phyloP scores from a whole-genome alignment of 768 basidiomycete genomes.

The Fibroporia radiculosa region DNA sequence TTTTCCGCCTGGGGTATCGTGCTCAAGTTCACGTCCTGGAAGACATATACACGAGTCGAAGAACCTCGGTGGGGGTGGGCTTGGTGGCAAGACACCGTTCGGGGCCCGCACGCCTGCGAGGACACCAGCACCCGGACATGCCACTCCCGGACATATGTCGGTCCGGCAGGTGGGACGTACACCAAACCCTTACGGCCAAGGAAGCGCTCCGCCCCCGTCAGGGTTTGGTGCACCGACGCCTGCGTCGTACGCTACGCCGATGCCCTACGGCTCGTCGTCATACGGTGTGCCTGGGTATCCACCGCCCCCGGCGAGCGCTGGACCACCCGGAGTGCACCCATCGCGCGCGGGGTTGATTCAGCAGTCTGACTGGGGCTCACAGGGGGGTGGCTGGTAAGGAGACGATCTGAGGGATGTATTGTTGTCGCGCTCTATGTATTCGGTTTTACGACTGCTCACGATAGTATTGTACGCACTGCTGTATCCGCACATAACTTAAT shows the following conservation, averaged over 20 bases:
- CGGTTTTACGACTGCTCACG: neutral
- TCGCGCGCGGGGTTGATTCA: slow-evolving; percentile 62
- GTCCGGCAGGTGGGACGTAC: slow-evolving; percentile 65
- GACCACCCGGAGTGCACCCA: slow-evolving; percentile 56
- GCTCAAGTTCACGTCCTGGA: slow-evolving; percentile 2
- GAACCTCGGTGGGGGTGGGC: slow-evolving; percentile 43
- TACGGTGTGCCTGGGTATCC: slow-evolving; percentile 22
- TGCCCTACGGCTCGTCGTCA: slow-evolving; percentile 8
- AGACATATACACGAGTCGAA: slow-evolving; percentile 77
- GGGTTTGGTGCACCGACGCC: slow-evolving; percentile 31
- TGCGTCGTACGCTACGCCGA: neutral
- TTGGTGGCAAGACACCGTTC: slow-evolving; percentile 74
- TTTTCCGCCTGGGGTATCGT: neutral
- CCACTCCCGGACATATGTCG: slow-evolving; percentile 77
- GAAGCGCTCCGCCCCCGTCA: slow-evolving; percentile 23
- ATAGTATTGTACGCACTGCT: slow-evolving; percentile 1
- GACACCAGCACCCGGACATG: slow-evolving; percentile 41
- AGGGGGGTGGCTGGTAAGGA: slow-evolving; percentile 24
- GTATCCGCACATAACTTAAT: neutral
- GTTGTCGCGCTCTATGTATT: slow-evolving; percentile 2
- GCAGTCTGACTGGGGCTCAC: slow-evolving; percentile 30
- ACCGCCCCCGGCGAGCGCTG: slow-evolving; percentile 23
- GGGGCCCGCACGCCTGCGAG: slow-evolving; percentile 76
- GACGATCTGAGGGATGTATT: slow-evolving; percentile 7
- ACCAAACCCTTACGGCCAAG: slow-evolving; percentile 65